Base-by-base conservation (phyloP, 1,284 basidiomycete species). In the Trametes hirsuta region DNA sequence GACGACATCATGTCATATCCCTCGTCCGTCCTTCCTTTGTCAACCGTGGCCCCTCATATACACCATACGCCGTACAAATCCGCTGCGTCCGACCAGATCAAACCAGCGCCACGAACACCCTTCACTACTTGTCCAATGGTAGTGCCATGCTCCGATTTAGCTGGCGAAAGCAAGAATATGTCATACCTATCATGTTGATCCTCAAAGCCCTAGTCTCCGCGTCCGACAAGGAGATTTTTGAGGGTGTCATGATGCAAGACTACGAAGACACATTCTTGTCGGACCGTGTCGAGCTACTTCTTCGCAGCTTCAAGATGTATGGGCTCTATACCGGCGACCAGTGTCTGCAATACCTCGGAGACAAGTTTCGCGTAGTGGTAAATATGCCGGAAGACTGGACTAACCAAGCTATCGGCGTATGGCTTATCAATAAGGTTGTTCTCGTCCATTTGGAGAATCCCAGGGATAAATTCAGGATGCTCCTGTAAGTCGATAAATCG, bases 141-240 rank as follows among this genome's bases (percentile, higher is more conserved):
- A 96, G 90, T 66, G 93, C 96, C 12, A 99, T 96, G 79, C 77
- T 99, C 22, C 88, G 97, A 21, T 99, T 99, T 79, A 95, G 89
- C 71, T 98, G 94, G 95, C 81, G 96, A 55, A 99, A 99, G 78
- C 94, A 97, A 72, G 97, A 99, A 82, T 99, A 98, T 77, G 96
- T 98, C 72, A 94, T 99, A 46, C 97, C 97, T 4, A 91, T 98
- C 72, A 95, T 99, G 87, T 87, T 99, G 63, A 84, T 99, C 69
- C 84, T 99, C 68, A 99, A 99, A 74, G 96, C 96, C 36, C 86
- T 99, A 40, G 87, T 96, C n/a, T 85, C 90, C 61, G 94, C 96
- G 14, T 95, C 93, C 22, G 97, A 99, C 81, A 94, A 92, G 75
- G 97, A 99, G 75, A 95, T 99, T 61, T 99, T 99, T 71, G 93